Percentiles rank a stretch among this genome's conserved stretches.
phyloP scores from a whole-genome alignment of 371 early-diverging fungal species.

The Fennellomyces sp. region DNA sequence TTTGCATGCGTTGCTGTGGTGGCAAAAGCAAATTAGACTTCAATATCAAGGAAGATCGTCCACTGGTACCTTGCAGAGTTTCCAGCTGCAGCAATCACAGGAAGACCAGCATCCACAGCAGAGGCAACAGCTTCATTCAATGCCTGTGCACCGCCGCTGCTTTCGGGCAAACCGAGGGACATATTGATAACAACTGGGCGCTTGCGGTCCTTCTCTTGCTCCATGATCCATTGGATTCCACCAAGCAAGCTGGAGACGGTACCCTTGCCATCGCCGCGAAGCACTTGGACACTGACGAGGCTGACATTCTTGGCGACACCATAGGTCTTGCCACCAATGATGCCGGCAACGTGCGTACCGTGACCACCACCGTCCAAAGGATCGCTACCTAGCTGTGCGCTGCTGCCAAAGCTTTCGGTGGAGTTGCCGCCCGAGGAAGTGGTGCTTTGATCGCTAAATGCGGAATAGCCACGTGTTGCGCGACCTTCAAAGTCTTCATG shows the following conservation, averaged over 20 bases:
- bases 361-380: slow-evolving; percentile 17
- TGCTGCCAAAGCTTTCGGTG: slow-evolving; percentile 1
- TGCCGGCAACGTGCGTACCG: slow-evolving; percentile 80
- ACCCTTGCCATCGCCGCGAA: slow-evolving; percentile 69
- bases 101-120: slow-evolving; percentile 51
- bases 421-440: slow-evolving; percentile 32
- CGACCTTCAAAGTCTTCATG: slow-evolving; percentile 66
- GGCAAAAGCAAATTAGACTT: no score
- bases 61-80: slow-evolving; percentile 42
- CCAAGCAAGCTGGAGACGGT: slow-evolving; percentile 66
- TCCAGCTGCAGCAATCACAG: slow-evolving; percentile 81
- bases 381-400: neutral
- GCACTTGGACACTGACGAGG: slow-evolving; percentile 86
- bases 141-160: slow-evolving; percentile 14
- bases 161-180: slow-evolving; percentile 52
- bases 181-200: slow-evolving; percentile 58
- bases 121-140: slow-evolving; percentile 47
- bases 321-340: slow-evolving; percentile 72
- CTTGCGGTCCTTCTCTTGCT: slow-evolving; percentile 33
- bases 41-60: no score
- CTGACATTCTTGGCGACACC: slow-evolving; percentile 91
- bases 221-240: slow-evolving; percentile 72
- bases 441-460: slow-evolving; percentile 59
- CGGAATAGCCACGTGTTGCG: slow-evolving; percentile 60
- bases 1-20: slow-evolving; percentile 70